Base-by-base conservation (phyloP, 768 basidiomycete species). In the Serendipita indica region DNA sequence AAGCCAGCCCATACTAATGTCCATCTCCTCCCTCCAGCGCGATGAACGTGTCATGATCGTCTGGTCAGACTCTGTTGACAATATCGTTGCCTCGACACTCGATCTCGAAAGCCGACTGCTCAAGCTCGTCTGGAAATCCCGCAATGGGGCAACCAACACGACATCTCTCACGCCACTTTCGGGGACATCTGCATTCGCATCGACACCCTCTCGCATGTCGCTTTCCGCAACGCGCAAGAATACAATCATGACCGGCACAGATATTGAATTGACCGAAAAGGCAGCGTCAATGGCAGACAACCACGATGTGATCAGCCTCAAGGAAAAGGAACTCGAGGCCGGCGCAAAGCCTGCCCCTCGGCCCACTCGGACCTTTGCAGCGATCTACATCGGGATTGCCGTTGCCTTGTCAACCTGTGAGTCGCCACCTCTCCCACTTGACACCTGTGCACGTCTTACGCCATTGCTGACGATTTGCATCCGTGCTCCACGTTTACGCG, bases 121-220 rank as follows among this genome's bases (percentile, higher is more conserved):
- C 73, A 81, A 82, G 65, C 82, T 84, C 65, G 83, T 92, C 58
- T 89, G 89, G 88, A 69, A 74, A 41, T 73, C 72, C 57, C 62
- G 72, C 62, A 30, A 45, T 18, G 32, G 46, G 2, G 32, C 20
- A 1, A 18, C 59, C 30, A 25, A 25, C 27, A 5, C 12, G 18
- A 35, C 57, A 22, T 18, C 39, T 33, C 18, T 20, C 16, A 32
- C 30, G 12, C 33, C 43, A 20, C 7, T 7, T 32, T 28, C 30
- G 7, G n/a, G 30, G 5, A 27, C 49, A 25, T 16, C 30, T 3
- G 20, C 49, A 4, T 16, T 16, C 7, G 49, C 20, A 18, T 54
- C 49, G 6, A n/a, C 30, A 7, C 20, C 20, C 7, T 54, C 49
- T 16, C 10, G 49, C 20, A 54, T 54, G 49, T 54, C 49, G 6